Base-by-base conservation (phyloP, 139 green algal species). In the Nannochloris sp. region DNA sequence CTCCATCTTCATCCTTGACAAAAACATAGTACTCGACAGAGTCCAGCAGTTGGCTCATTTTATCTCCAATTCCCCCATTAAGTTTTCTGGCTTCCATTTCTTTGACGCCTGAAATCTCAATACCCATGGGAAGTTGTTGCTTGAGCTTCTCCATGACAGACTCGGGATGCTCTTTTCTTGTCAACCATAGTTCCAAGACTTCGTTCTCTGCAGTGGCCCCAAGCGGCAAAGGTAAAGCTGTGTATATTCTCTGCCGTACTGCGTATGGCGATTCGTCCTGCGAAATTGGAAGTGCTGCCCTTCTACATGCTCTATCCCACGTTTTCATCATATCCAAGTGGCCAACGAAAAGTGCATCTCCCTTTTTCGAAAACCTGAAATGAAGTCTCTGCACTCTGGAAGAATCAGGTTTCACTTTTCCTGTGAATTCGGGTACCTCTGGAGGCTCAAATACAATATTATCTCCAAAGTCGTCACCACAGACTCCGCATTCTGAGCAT, bases 401-500 rank as follows among this genome's bases (percentile, higher is more conserved):
- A 23, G 60, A 27, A 54, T 82, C 43, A 10, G 74, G 78, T 19
- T 59, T 62, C 67, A 83, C 74, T 67, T 84, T 48, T 14, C 83
- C 73, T 57, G 76, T 60, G 57, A 88, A 88, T 9, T 65, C 59
- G 4, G 83, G 83, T 24, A 90, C 60, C 10, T 74, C 75, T 14
- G 83, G 83, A 43, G 75, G 59, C 25, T 74, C 69, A 21, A 64
- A 72, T 37, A 90, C 83, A 18, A 90, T 69, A 46, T 84, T 86
- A 6, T 60, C 12, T 1, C 73, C 71, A 66, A 83, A 84, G 2
- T 51, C 68, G 43, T 88, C 83, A 12, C 79, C 83, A 72, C 83
- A 90, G 51, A 90, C 83, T 37, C 83, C 83, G 74, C 83, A 90
- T 61, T 90, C 70, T 65, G 66, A 76, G 75, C 83, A 90, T 16